Percentiles rank a stretch among this genome's conserved stretches.
phyloP scores from a whole-genome alignment of 257 asterid species.

The Salvia miltiorrhiza region DNA sequence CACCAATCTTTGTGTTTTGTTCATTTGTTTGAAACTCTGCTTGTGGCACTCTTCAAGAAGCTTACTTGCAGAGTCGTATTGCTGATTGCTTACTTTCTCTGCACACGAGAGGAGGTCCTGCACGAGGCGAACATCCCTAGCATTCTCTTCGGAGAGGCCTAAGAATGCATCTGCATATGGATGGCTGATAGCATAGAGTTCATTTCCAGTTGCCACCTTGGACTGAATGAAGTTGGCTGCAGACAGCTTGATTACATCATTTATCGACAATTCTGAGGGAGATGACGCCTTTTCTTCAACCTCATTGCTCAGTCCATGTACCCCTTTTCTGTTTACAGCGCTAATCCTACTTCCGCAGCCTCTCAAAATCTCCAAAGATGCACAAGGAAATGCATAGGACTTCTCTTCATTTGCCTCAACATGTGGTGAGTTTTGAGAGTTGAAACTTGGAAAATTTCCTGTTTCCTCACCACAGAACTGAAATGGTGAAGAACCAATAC shows the following conservation, averaged over 20 bases:
- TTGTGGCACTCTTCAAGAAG: conserved; percentile 28
- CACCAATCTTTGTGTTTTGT: conserved; percentile 30
- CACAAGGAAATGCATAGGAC: conserved; percentile 21
- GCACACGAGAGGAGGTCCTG: conserved; percentile 44
- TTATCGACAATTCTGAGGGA: conserved; percentile 15
- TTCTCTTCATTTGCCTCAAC: conserved; percentile 21
- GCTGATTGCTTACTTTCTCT: conserved; percentile 33
- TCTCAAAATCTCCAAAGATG: conserved; percentile 42
- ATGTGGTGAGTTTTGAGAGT: conserved; percentile 12
- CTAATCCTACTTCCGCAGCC: conserved; percentile 23
- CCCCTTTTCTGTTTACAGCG: conserved; percentile 14
- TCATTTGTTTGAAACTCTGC: conserved; percentile 24
- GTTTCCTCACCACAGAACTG: neutral
- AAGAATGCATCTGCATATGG: conserved; percentile 16
- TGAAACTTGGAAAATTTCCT: neutral
- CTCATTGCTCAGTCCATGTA: neutral
- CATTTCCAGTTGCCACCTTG: conserved; percentile 8
- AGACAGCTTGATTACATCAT: conserved; percentile 38
- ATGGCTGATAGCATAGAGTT: conserved; percentile 28
- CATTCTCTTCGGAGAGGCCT: conserved; percentile 29
- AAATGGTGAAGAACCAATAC: conserved; percentile 10
- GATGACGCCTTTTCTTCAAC: neutral
- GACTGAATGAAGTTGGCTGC: conserved; percentile 40
- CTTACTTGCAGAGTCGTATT: conserved; percentile 28
- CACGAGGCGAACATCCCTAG: conserved; percentile 34